Evolutionary conservation across 2,329 filamentous ascomycete species (phyloP), one percentile per base, ranked within the genome.

Genomic region (Claviceps sp.): DNA sequence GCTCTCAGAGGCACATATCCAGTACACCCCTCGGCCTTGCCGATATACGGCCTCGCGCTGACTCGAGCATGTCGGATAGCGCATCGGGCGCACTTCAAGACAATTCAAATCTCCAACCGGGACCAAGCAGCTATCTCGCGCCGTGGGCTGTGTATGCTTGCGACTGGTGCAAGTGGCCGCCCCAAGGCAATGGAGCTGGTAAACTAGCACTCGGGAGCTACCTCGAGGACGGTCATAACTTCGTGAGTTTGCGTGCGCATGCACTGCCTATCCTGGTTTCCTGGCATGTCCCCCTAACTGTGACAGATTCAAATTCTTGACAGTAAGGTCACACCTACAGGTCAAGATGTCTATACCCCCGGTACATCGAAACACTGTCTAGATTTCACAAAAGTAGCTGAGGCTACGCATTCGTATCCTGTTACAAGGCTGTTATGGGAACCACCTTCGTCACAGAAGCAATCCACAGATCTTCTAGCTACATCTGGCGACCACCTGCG

Each of bases 121-220:
- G 87, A 64, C 94, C 91, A 57, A 95, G 89, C 74, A 96, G 91
- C 66, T 95, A 96, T 64, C 72, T 95, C 56, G 89, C 91, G 4
- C 90, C 91, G 0, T 98, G 93, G 89, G 85, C 89, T 14, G 84
- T 95, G 52, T 98, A 97, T 67, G 91, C 93, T 13, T 91, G 95
- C 62, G 93, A 98, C 71, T 98, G 93, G 93, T 98, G 93, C 73
- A 98, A 98, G 70, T 98, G 93, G 91, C 82, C 87, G 16, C 83
- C 91, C 2, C 81, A 89, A 62, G 82, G 70, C 61, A 83, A 83
- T 58, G 84, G 87, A 56, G 89, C 88, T 3, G 93, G 93, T 41
- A 97, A 97, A 69, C 79, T 98, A 60, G 93, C 93, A 13, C 77
- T 98, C 41, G 93, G 91, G 54, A 98, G 93, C 72, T 97, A 97